Base-by-base conservation (phyloP, 257 asterid species). In the Orobanche coerulescens region DNA sequence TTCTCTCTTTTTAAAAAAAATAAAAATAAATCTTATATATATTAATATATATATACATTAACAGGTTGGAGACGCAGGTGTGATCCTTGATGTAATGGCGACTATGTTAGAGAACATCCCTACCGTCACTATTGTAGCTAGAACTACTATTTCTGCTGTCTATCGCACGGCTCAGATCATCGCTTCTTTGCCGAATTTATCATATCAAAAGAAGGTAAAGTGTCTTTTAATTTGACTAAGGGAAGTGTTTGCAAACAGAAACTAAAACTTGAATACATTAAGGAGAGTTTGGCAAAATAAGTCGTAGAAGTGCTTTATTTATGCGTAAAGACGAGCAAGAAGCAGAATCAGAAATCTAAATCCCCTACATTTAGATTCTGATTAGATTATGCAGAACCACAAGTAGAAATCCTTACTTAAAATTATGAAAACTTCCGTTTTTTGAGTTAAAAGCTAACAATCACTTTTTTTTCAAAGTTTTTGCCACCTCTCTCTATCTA, bases 41-140 rank as follows among this genome's bases (percentile, higher is more conserved):
- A 40, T 40, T 40, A 3, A 40, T 40, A 3, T 40, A 8, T 40
- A 11, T 59, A 22, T 68, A 40, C 69, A 34, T 69, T 20, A 49
- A 61, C 84, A 92, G 98, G 91, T 86, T 60, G 99, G 96, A 68
- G 99, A 93, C 80, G 95, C 99, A 19, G 97, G 97, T 40, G 79
- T 82, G 30, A 86, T 93, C 66, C 94, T 93, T 64, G 99, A 89
- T 72, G 94, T 86, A 19, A 86, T 93, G 97, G 95, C 99, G 54
- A 74, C 73, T 59, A 83, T 84, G 95, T 73, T 93, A 57, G 99
- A 93, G 75, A 88, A 86, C 76, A 80, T 89, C 70, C 85, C 99
- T 16, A 84, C 81, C 71, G 64, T 80, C 57, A 72, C 86, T 4
- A 76, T 85, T 50, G 65, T 85, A 39, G 91, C 97, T 40, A 79